These are phyloP conservation scores for Geotrichum reessii DNA, from an alignment of 1,139 yeast species.

Conservation along the genomic window DNA sequence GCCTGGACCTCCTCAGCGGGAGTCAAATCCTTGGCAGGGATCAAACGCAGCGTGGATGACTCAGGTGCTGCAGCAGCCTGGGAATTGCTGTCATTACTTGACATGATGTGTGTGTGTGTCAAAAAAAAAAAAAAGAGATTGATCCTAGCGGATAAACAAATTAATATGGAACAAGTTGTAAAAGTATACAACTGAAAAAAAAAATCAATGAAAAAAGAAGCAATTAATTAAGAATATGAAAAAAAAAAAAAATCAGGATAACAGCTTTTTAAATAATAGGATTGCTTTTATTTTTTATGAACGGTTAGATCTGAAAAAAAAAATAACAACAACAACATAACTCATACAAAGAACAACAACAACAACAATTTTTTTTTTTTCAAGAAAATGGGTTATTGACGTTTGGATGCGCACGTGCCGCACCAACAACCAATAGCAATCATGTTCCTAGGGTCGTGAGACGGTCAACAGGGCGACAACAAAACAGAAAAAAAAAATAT, in stretches of 20 bases:
- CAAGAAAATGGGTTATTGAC: too few species aligned
- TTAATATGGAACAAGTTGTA: too few species aligned
- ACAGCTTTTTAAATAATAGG: neutral
- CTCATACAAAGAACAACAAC: too few species aligned
- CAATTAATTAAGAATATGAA: neutral
- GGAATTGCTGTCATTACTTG: neutral
- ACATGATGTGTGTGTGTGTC: neutral
- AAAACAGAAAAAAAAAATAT: neutral
- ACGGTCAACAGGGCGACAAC: neutral
- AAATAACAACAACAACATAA: too few species aligned
- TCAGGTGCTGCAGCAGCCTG: neutral
- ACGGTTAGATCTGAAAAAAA: neutral
- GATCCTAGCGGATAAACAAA: too few species aligned
- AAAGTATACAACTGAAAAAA: too few species aligned
- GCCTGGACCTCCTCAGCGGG: slow-evolving; percentile 9
- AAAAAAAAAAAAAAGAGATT: too few species aligned
- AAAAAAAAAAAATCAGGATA: neutral
- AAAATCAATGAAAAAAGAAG: too few species aligned
- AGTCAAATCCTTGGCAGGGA: neutral
- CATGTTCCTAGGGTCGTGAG: neutral
- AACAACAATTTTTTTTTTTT: too few species aligned
- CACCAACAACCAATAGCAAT: neutral
- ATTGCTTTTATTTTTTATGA: neutral
- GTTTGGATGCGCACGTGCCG: neutral
- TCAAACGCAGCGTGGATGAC: neutral